Base-by-base conservation (phyloP, 2,329 filamentous ascomycete species). In the Lecanosticta acicola region DNA sequence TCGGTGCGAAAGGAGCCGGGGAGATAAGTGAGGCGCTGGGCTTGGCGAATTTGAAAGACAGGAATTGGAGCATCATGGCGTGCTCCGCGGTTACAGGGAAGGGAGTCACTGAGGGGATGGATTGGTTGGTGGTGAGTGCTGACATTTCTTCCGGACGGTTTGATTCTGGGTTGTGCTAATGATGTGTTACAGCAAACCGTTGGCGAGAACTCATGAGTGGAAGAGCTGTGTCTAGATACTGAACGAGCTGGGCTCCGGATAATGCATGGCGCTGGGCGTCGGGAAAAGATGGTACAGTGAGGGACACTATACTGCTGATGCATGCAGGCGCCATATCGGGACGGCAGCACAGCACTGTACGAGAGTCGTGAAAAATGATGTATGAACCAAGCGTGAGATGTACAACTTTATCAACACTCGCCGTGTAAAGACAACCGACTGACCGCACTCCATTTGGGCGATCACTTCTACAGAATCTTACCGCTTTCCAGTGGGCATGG, bases 11-110 rank as follows among this genome's bases (percentile, higher is more conserved):
- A 71, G 93, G 91, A 2, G 93, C 93, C 1, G 93, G 89, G 14
- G 93, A 97, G 67, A 98, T 98, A 54, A 94, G 87, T 45, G 91
- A 97, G 71, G 91, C 90, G 39, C 71, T 98, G 68, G 85, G 84
- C 60, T 71, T 98, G 57, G 90, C 88, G 43, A 89, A 96, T 69
- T 73, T 98, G 65, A 84, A 91, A 60, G 93, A 98, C 68, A 80
- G 93, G 62, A 98, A 97, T 76, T 98, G 93, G 93, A 97, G 89
- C 69, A 98, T 98, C 65, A 89, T 98, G 66, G 91, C 90, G 17
- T 98, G 93, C 69, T 94, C 87, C 56, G 93, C 93, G 11, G 91
- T 98, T 46, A 93, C 96, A 65, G 93, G 93, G 35, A 85, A 86
- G 62, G 93, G 93, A 66, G 87, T 98, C 36, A 87, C 84, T 53